Base-by-base conservation (phyloP, 116 monocot species). In the Phalaenopsis hybrid region DNA sequence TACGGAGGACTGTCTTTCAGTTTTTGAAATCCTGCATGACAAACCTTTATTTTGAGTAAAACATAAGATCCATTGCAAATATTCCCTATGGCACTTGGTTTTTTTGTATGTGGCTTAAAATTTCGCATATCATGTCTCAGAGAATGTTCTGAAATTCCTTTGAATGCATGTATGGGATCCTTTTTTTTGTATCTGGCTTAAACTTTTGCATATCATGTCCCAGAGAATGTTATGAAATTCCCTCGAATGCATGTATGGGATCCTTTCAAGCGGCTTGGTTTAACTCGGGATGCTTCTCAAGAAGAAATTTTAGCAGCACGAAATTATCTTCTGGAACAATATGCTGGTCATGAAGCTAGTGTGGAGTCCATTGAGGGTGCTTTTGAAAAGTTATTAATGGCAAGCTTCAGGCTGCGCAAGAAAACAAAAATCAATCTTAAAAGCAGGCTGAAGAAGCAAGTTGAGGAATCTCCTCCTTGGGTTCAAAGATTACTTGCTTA, bases 391-490 rank as follows among this genome's bases (percentile, higher is more conserved):
- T 83, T 97, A 82, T 48, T 94, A 31, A 91, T 97, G 95, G 84
- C 89, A 41, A 94, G 94, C 80, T 97, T 93, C 83, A 87, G 76
- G 82, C 79, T 88, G 49, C 80, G 97, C 12, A 95, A 93, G 84
- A 99, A 95, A 75, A 46, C 91, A 78, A 99, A 99, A 85, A 99
- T 99, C 28, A 99, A 99, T 82, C 78, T 95, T 83, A 99, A 92
- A 85, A 99, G 80, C 84, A 87, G 86, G 82, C 83, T 99, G 83
- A 95, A 83, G 82, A 92, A 93, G 82, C 88, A 89, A 88, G 90
- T 99, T n/a, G 93, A 99, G 81, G 98, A 98, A 72, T 95, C 98
- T 5, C 98, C 95, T 72, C 88, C 95, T 72, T 98, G 98, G 98
- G 81, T 95, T 8, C 90, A 93, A 81, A 93, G 81, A 76, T 81